Evolutionary conservation across 2,329 filamentous ascomycete genomes (phyloP), one percentile per base, ranked within the genome.

Genomic region (Fonsecaea monophora): DNA sequence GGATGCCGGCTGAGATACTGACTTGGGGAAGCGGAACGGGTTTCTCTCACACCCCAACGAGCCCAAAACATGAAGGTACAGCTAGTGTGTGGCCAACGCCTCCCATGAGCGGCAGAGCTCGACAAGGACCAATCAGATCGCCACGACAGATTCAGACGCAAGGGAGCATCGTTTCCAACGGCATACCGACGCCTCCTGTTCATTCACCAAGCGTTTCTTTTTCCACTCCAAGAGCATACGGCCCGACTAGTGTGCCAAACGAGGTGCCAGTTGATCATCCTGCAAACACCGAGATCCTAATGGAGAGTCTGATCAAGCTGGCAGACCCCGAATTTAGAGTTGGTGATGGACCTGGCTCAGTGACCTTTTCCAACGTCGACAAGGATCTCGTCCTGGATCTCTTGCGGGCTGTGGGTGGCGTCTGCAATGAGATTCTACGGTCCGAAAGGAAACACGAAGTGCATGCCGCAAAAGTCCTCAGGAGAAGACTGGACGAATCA

Each of bases 401-500:
- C 40, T 79, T 87, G 66, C 79, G 83, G 67, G 82, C 80, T 40
- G 75, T 83, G 18, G 80, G 81, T 1, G 77, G 79, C 61, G 83
- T 87, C 4, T 85, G 84, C 87, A 67, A 85, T 86, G 73, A 73
- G 75, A 32, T 78, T 76, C 80, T 70, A 79, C 84, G 65, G 83
- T 83, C 72, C 58, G 82, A 87, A 71, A 87, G 88, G 77, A 82
- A 89, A 67, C 81, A 88, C 66, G 82, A 88, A 69, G 42, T 81
- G 85, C 56, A 89, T 90, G 65, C 85, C 84, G 71, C 67, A 58
- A 83, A 88, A 62, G 82, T 89, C 66, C 88, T 91, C 77, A 83
- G 92, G 67, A 82, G 90, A 69, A 84, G 90, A 71, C 84, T 97
- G 59, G 92, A 96, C 71, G 86, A 88, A 60, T 93, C 92, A 4